A percentile compares a stretch with the other conserved stretches of the same genome.
phyloP scores from a whole-genome alignment of 495 filamentous ascomycete genomes.

The Xanthoparmelia taractica region DNA sequence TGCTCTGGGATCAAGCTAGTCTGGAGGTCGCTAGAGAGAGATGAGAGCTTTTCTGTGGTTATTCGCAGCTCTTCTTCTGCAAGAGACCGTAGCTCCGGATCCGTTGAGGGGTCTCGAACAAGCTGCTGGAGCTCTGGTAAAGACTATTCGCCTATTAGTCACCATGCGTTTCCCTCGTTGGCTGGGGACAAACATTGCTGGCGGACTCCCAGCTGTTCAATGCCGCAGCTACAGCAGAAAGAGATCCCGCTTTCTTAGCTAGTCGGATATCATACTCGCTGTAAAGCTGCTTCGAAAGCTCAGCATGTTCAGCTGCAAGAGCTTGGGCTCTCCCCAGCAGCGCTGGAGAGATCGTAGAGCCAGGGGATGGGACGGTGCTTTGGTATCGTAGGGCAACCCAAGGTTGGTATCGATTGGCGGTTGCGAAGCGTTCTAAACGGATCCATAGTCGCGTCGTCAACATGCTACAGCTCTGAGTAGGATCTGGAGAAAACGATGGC shows the following conservation, averaged over 20 bases:
- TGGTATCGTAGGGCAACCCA: conserved; percentile 21
- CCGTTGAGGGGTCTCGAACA: conserved; percentile 51
- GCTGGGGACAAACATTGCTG: conserved; percentile 33
- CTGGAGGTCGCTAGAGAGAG: conserved; percentile 57
- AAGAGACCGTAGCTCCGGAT: conserved; percentile 56
- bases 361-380: conserved; percentile 29
- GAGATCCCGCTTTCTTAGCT: conserved; percentile 71
- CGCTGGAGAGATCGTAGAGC: conserved; percentile 45
- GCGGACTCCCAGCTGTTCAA: conserved; percentile 56
- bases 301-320: conserved; percentile 59
- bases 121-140: conserved; percentile 51
- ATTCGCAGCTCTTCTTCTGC: conserved; percentile 68
- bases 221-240: conserved; percentile 57
- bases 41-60: conserved; percentile 51
- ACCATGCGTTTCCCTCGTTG: not conserved
- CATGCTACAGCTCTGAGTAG: conserved; percentile 27
- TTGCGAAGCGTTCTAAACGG: conserved; percentile 31
- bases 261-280: conserved; percentile 61
- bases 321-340: conserved; percentile 58
- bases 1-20: conserved; percentile 75
- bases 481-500: not conserved
- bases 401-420: conserved; percentile 18
- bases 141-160: conserved; percentile 35
- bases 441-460: conserved; percentile 26
- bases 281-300: conserved; percentile 47